Conservation (phyloP, 148 eudicot genomes). For the Gaultheria prostrata region DNA sequence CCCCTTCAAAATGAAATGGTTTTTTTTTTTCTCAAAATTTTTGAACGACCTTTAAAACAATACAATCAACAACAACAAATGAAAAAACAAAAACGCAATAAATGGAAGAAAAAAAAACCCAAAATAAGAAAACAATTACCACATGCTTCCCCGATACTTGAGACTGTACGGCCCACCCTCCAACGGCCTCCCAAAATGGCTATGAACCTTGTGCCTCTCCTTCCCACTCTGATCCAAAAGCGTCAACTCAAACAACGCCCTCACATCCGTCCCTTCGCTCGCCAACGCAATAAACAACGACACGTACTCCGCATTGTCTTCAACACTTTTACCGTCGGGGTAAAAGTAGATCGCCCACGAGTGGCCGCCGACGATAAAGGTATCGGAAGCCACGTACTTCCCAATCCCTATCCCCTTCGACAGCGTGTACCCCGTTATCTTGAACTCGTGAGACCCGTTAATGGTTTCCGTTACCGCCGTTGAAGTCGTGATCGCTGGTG, state of each 20-base stretch:
- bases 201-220: slow-evolving; percentile 54
- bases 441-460: slow-evolving; percentile 43
- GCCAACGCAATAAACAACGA: slow-evolving; percentile 54
- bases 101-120: neutral
- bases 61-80: neutral
- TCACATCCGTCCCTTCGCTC: slow-evolving; percentile 51
- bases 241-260: slow-evolving; percentile 54
- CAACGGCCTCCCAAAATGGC: slow-evolving; percentile 53
- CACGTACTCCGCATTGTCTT: slow-evolving; percentile 45
- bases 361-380: slow-evolving; percentile 43
- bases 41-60: neutral
- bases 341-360: slow-evolving; percentile 52
- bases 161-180: slow-evolving; percentile 52
- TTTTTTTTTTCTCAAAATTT: neutral
- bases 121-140: slow-evolving; percentile 23
- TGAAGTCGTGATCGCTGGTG: slow-evolving; percentile 32
- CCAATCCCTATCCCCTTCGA: slow-evolving; percentile 50
- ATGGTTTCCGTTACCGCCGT: slow-evolving; percentile 39
- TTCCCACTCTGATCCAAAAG: slow-evolving; percentile 56
- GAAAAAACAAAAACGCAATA: neutral
- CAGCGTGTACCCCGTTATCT: slow-evolving; percentile 42
- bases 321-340: slow-evolving; percentile 53
- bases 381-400: slow-evolving; percentile 47
- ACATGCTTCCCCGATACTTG: slow-evolving; percentile 53
- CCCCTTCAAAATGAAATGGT: too few relatives aligned